phyloP scores from a whole-genome alignment of 2,329 filamentous ascomycete genomes.

The Phyllosticta capitalensis region DNA sequence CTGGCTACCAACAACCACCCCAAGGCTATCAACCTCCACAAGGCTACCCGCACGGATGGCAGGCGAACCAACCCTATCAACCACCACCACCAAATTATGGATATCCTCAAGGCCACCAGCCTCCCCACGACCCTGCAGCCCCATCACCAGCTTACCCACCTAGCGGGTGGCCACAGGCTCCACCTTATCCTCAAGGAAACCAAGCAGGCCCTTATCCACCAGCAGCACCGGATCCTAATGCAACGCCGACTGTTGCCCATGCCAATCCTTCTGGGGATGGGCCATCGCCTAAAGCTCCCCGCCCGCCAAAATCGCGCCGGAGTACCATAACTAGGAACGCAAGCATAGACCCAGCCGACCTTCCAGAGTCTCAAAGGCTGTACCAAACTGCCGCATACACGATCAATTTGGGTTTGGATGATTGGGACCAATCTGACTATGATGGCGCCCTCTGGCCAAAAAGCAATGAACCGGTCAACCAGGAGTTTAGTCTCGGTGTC shows the following conservation, averaged over 20 bases:
- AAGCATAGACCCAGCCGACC: not conserved
- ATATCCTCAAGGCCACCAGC: not conserved
- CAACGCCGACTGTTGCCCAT: not conserved
- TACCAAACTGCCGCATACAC: slow-evolving; percentile 12
- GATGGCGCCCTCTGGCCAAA: slow-evolving; percentile 37
- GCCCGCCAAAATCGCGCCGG: slow-evolving; percentile 6
- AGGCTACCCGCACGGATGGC: slow-evolving; percentile 14
- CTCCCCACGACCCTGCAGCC: not conserved
- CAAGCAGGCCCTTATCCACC: slow-evolving; percentile 1
- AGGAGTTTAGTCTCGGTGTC: slow-evolving; percentile 35
- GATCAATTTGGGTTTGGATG: slow-evolving; percentile 27
- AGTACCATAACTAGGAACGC: not conserved
- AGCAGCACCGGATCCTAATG: not conserved
- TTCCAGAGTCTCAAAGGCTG: slow-evolving; percentile 7
- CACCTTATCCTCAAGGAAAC: not conserved
- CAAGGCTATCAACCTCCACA: slow-evolving; percentile 16
- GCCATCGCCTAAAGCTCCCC: not conserved
- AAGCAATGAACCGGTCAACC: slow-evolving; percentile 35
- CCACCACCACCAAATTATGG: slow-evolving; percentile 8
- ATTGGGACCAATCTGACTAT: slow-evolving; percentile 34
- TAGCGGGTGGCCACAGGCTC: slow-evolving; percentile 7
- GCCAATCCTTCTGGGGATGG: not conserved
- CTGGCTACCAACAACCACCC: slow-evolving; percentile 15
- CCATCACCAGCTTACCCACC: slow-evolving; percentile 1
- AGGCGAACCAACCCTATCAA: slow-evolving; percentile 17